Evolutionary conservation across 1,284 basidiomycete species (phyloP), one percentile per base, ranked within the genome.

Genomic region (Apiotrichum laibachii): DNA sequence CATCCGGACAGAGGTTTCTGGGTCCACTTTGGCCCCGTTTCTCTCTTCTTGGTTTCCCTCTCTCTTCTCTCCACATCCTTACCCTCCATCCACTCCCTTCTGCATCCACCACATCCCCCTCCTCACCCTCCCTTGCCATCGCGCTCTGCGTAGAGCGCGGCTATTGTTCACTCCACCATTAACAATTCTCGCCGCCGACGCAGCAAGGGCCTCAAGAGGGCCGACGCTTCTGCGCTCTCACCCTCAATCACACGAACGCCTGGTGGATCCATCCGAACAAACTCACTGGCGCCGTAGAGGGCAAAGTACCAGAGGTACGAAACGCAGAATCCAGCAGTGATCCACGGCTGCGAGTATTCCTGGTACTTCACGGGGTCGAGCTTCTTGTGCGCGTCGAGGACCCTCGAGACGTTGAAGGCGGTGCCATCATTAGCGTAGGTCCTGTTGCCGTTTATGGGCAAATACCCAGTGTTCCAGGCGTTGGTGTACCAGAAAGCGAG

Each of bases 371-470:
- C 64, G 18, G 58, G 18, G 61, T 76, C 69, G 35, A 78, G 66
- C n/a, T 54, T 57, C 15, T 60, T 60, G 34, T 70, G 47, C 10
- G 57, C 56, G 59, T 69, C 62, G 45, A 79, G 67, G 35, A 77
- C 68, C 21, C 58, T 62, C n/a, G 70, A 62, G 35, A 78, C 75
- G 52, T 77, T 72, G 73, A 69, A 79, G 2, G 56, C 48, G 15
- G 39, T 51, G 12, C 72, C 75, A 5, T 35, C 60, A 60, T 68
- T 70, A 59, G 63, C 62, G 34, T 56, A 70, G n/a, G 63, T 49
- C 33, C 35, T n/a, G 19, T 21, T 21, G 12, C 45, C 39, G 61
- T 70, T 71, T 63, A 73, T 71, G 12, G 72, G 72, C 1, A 76
- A 50, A 59, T 76, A 74, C 9, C 46, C 67, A 16, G 72, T 67